Conservation (phyloP, 768 basidiomycete genomes). For the Podaxis sp. region DNA sequence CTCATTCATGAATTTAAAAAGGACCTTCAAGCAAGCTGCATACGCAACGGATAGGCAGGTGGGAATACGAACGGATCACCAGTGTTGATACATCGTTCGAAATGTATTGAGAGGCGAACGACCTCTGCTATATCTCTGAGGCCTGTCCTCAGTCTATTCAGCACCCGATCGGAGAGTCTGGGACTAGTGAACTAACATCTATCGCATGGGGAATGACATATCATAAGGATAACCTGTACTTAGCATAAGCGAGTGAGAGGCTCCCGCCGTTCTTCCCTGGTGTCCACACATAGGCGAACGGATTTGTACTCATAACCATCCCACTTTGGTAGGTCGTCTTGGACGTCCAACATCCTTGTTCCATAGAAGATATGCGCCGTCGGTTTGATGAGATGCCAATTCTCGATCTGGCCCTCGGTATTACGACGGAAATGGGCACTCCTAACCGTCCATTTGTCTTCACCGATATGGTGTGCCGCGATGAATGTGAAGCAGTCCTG, state of each 20-base stretch:
- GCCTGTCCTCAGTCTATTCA: too few species aligned
- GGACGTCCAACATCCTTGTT: conserved; percentile 55
- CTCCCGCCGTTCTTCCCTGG: background rate
- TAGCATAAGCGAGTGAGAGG: background rate
- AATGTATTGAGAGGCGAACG: too few species aligned
- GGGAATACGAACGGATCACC: too few species aligned
- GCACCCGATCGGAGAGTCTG: too few species aligned
- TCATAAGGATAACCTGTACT: too few species aligned
- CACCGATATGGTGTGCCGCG: conserved; percentile 49
- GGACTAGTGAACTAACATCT: too few species aligned
- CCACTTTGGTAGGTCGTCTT: conserved; percentile 61
- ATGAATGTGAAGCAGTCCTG: conserved; percentile 54
- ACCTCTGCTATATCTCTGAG: too few species aligned
- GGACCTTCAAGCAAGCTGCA: too few species aligned
- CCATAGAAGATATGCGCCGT: conserved; percentile 68
- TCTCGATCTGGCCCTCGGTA: conserved; percentile 36
- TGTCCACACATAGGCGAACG: background rate
- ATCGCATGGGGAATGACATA: too few species aligned
- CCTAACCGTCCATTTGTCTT: conserved; percentile 53
- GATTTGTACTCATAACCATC: conserved; percentile 59
- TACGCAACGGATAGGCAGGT: too few species aligned
- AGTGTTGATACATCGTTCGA: too few species aligned
- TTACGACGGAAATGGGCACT: conserved; percentile 55
- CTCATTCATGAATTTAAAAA: too few species aligned
- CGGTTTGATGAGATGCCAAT: conserved; percentile 57